Evolutionary conservation across 495 filamentous ascomycete genomes (phyloP), one percentile per base, ranked within the genome.

Genomic region (Tetracladium marchalianum): DNA sequence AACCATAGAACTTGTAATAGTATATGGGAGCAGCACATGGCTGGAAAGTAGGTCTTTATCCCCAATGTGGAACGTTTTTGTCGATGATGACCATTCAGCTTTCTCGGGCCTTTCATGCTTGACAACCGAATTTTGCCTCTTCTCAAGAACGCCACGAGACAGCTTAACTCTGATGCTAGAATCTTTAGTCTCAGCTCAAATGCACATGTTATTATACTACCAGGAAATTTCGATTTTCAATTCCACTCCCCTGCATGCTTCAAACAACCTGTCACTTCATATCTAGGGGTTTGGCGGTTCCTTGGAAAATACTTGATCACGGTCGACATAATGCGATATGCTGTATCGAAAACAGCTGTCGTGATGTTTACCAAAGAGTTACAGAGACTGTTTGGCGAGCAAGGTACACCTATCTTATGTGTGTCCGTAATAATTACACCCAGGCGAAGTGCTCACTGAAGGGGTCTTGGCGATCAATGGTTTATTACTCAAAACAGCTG

Each of bases 291-390:
- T 27, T 27, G 22, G 22, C 22, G 22, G 3, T 27, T 27, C 22
- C 22, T 27, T 3, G 22, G 22, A 27, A 27, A 27, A 27, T 27
- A 3, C 7, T 7, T 27, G 22, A 27, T 27, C 22, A 27, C 22
- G 7, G 3, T 27, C 22, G 38, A 40, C 11, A 24, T 50, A 17
- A 35, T 41, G 39, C 53, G 46, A 22, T 59, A 56, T 38, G 49
- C 24, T 11, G 38, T 50, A 24, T 40, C 40, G 17, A 60, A 60
- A 43, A 12, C 50, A 18, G 55, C 55, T 11, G 39, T 56, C 31
- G 46, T 53, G 13, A 48, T 54, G 13, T 60, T 57, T 48, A 41
- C 51, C 39, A 43, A 44, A 18, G 53, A 56, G 11, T 49, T 59
- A 1, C 56, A 59, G 42, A 45, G 44, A 1, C 49, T 39, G 11